These are phyloP conservation scores for Elymus sibiricus DNA, from an alignment of 176 grass and related monocot species.

Conservation along the genomic window DNA sequence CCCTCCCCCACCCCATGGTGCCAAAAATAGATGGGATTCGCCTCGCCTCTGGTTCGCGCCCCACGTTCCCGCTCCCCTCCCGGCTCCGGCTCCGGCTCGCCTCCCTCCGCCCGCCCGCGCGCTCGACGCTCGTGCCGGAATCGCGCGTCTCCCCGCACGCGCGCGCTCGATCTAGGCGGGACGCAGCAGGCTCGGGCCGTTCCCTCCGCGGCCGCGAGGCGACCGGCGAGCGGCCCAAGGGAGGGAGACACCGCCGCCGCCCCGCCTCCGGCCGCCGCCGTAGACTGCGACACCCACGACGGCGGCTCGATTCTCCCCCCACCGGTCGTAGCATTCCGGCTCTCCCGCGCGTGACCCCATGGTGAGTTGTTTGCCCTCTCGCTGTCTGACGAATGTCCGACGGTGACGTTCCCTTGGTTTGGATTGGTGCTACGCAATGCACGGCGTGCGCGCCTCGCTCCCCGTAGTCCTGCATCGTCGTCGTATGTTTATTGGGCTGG, in stretches of 20 bases:
- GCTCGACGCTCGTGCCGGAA: constrained; percentile 22
- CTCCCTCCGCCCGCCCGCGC: not conserved
- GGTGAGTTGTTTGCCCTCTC: constrained; percentile 5
- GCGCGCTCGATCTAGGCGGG: constrained; percentile 4
- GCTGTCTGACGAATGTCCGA: not conserved
- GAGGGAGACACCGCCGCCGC: not conserved
- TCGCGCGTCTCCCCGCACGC: constrained; percentile 28
- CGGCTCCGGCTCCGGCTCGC: not conserved
- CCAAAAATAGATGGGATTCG: constrained; percentile 43
- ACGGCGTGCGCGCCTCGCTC: not conserved
- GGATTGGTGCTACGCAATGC: not conserved
- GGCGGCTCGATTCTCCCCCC: not conserved
- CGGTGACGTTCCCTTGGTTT: not conserved
- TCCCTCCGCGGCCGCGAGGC: constrained; percentile 25
- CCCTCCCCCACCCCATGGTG: not conserved
- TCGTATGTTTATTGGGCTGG: not conserved
- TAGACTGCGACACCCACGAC: not conserved
- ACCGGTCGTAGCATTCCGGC: not conserved
- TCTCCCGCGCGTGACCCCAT: constrained; percentile 14
- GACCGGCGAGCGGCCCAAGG: constrained; percentile 18
- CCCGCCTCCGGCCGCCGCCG: constrained; percentile 5
- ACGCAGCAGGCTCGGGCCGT: not conserved
- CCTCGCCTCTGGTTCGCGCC: constrained; percentile 33
- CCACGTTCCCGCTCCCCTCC: not conserved
- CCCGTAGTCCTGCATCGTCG: not conserved